These are phyloP conservation scores for Colletotrichum spinosum DNA, from an alignment of 2,329 filamentous ascomycete species.

Conservation along the genomic window DNA sequence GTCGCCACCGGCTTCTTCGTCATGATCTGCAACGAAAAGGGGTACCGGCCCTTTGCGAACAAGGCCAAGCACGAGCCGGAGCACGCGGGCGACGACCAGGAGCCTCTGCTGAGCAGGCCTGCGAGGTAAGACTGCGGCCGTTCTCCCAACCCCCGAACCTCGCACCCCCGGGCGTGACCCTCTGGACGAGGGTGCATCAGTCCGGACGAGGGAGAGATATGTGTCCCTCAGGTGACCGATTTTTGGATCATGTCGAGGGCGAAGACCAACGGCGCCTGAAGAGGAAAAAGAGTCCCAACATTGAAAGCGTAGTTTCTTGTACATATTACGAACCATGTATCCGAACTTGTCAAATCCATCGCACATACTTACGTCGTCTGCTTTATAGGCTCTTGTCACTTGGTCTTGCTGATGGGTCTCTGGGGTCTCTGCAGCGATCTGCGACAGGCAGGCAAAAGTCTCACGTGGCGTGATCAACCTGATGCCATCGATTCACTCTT, in stretches of 20 bases:
- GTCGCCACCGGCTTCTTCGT: constrained; percentile 36
- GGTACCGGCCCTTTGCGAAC: constrained; percentile 26
- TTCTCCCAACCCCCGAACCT: neutral
- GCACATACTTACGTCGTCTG: constrained; percentile 11
- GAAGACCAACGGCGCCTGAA: constrained; percentile 26
- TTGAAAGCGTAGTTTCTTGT: constrained; percentile 11
- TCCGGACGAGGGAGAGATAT: constrained; percentile 1
- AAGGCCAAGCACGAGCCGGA: constrained; percentile 13
- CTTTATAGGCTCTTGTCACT: constrained; percentile 25
- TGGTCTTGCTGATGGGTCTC: constrained; percentile 16
- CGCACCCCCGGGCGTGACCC: neutral
- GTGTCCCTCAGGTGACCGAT: neutral
- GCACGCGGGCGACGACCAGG: constrained; percentile 33
- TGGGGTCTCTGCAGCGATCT: neutral
- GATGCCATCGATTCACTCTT: neutral
- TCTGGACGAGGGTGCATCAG: neutral
- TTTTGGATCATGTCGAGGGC: constrained; percentile 9
- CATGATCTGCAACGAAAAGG: constrained; percentile 38
- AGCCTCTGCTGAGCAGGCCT: constrained; percentile 38
- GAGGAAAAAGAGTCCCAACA: neutral
- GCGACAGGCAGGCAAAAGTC: neutral
- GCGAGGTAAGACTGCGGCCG: constrained; percentile 34
- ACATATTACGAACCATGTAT: constrained; percentile 23
- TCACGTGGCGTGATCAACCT: neutral
- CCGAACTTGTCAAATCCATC: neutral